phyloP scores from a whole-genome alignment of 2,329 filamentous ascomycete species.

The Alternaria gaisen region DNA sequence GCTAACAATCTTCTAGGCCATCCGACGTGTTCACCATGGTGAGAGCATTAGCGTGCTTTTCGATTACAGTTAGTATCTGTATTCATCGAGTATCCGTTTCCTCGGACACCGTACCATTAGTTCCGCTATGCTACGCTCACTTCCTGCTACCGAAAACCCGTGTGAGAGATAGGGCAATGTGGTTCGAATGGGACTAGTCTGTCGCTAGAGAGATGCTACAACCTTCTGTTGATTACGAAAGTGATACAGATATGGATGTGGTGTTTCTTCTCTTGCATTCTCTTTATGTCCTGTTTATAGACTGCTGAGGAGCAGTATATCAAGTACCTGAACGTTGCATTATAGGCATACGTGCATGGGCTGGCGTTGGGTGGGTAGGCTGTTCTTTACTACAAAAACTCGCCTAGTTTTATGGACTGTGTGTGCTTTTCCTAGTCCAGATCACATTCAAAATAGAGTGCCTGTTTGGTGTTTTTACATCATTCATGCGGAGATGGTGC shows the following conservation, averaged over 20 bases:
- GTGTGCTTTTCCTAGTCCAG: neutral
- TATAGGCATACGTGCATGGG: conserved; percentile 20
- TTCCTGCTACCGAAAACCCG: neutral
- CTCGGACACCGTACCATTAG: neutral
- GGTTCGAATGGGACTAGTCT: neutral
- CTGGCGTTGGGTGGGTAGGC: conserved; percentile 11
- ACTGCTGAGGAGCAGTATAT: conserved; percentile 34
- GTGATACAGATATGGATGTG: neutral
- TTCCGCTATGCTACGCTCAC: neutral
- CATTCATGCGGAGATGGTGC: too few relatives aligned
- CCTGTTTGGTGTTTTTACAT: neutral
- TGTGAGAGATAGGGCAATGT: conserved; percentile 1
- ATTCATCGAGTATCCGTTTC: conserved; percentile 7
- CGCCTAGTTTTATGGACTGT: conserved; percentile 3
- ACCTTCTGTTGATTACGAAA: neutral
- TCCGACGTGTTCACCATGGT: conserved; percentile 94
- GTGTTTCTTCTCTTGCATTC: neutral
- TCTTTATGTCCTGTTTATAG: conserved; percentile 10
- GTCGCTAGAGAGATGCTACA: neutral
- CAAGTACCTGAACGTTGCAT: conserved; percentile 23
- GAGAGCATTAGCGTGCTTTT: conserved; percentile 98
- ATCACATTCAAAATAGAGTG: neutral
- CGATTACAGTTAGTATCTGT: conserved; percentile 71
- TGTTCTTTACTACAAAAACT: conserved; percentile 2
- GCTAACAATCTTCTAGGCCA: conserved; percentile 63